A percentile compares a stretch with the other conserved stretches of the same genome.
Evolutionary conservation across 768 basidiomycete genomes (phyloP).

Genomic region (Auriscalpium orientale): DNA sequence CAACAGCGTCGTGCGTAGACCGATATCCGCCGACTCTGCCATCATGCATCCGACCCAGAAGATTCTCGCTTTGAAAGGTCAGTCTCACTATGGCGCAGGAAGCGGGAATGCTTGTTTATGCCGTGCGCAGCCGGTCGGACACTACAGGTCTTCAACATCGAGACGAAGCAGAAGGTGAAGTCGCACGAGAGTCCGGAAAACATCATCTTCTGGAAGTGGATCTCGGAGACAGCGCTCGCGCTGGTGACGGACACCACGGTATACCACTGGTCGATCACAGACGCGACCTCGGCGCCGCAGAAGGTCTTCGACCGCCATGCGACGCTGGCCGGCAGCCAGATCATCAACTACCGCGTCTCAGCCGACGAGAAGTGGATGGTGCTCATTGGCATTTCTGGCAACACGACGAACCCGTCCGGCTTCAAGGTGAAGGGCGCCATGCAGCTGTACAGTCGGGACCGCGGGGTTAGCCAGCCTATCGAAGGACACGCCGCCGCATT

Average conservation of each 20-base stretch:
- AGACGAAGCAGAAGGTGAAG: slow-evolving; percentile 96
- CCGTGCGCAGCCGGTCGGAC: slow-evolving; percentile 70
- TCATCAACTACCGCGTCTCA: slow-evolving; percentile 95
- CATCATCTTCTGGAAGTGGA: slow-evolving; percentile 98
- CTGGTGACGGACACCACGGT: slow-evolving; percentile 93
- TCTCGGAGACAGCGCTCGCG: slow-evolving; percentile 84
- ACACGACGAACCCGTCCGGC: slow-evolving; percentile 84
- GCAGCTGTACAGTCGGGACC: slow-evolving; percentile 91
- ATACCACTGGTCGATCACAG: slow-evolving; percentile 80
- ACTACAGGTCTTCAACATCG: slow-evolving; percentile 96
- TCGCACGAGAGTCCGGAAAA: slow-evolving; percentile 92
- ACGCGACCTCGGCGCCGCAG: slow-evolving; percentile 71
- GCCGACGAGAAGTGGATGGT: slow-evolving; percentile 97
- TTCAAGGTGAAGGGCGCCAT: slow-evolving; percentile 99
- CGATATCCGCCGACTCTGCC: slow-evolving; percentile 97
- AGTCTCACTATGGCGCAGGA: slow-evolving; percentile 12
- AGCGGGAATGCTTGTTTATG: too few species aligned
- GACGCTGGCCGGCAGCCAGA: slow-evolving; percentile 89
- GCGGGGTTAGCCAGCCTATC: slow-evolving; percentile 94
- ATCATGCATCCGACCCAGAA: slow-evolving; percentile 98
- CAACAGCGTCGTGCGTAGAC: slow-evolving; percentile 92
- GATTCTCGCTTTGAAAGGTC: slow-evolving; percentile 92
- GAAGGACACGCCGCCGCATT: slow-evolving; percentile 98
- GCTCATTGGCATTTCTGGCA: slow-evolving; percentile 89
- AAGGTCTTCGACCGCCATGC: slow-evolving; percentile 97